Evolutionary conservation across 2,329 filamentous ascomycete species (phyloP), one percentile per base, ranked within the genome.

Genomic region (Epichloe gansuensis): DNA sequence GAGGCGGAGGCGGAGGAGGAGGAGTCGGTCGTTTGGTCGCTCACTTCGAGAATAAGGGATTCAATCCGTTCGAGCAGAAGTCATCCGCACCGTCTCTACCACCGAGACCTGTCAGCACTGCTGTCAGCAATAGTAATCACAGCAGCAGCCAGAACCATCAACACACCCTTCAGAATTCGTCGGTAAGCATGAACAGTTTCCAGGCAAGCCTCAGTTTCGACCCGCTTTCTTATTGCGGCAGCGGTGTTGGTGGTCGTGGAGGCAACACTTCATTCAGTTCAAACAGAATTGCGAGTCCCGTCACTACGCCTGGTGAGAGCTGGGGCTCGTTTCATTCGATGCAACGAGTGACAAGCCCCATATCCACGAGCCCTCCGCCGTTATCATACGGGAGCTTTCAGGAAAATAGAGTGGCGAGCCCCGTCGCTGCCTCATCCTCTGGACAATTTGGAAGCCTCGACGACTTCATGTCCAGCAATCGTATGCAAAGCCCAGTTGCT

Each of bases 1-100:
- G 56, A 9, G 51, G 39, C 3, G 56, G 58, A 13, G 52, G 56
- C 21, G 68, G 53, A 31, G 52, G 40, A 1, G 55, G 58, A 17
- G 53, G 56, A 23, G 68, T 71, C 48, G 64, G 67, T 45, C 66
- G 67, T 45, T 55, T 71, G 46, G 65, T 71, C 52, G 66, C 68
- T 47, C 68, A 70, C 48, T 71, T 71, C 57, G 69, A 71, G 50
- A 69, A 65, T 52, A 69, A 68, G 51, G 63, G 58, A 46, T 56
- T 55, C 46, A 42, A 31, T 43, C 51, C 57, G 46, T 71, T 71
- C 54, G 69, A 71, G 47, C 67, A 64, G 51, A 69, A 67, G 51
- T 21, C 47, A 60, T 57, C 50, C 66, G 63, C 57, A 62, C 67
- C 63, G 40, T 63, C 66, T 40, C 61, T 69, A 2, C 68, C 67